Evolutionary conservation across 2,329 filamentous ascomycete species (phyloP), one percentile per base, ranked within the genome.

Genomic region (Penicillium sp.): DNA sequence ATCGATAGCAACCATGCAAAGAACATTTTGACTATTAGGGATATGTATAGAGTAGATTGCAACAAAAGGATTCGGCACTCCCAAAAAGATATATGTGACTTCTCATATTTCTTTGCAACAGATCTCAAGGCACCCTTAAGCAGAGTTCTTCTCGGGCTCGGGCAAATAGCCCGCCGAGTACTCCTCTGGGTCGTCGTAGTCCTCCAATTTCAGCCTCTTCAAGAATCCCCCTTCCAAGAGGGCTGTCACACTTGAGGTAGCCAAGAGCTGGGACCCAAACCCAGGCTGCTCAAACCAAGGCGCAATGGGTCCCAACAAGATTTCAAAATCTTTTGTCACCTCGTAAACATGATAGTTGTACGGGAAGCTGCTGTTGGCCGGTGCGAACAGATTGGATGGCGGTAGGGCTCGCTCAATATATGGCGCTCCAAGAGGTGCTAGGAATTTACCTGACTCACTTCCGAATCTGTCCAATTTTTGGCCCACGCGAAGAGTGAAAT

Each of bases 201-300:
- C 60, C 16, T 56, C 39, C 16, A 55, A 47, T 8, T 36, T 32
- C 45, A 66, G 53, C 16, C 66, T 59, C 45, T 65, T 63, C 47
- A 77, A 50, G 47, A 61, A 72, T 1, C 73, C 72, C 1, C 57
- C 60, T 5, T 59, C 56, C n/a, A 77, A 45, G 52, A 78, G 58
- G 2, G 54, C 55, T 29, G 61, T 45, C 2, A 78, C 68, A 39
- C 59, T 70, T 3, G 51, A 54, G 9, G 59, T 67, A 4, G 61
- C 55, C 40, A 65, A 54, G 44, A 67, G 72, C 46, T 76, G 70
- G 40, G 76, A 62, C 34, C 79, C 79, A 35, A 78, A 69, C 0
- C 79, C 79, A 0, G 77, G 77, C 67, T 81, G 78, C 8, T 77
- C 77, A 54, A 81, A 82, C 77, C 75, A 81, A 8, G 75, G 70